Conservation (phyloP, 805 yeast species). For the Nakazawaea peltata region DNA sequence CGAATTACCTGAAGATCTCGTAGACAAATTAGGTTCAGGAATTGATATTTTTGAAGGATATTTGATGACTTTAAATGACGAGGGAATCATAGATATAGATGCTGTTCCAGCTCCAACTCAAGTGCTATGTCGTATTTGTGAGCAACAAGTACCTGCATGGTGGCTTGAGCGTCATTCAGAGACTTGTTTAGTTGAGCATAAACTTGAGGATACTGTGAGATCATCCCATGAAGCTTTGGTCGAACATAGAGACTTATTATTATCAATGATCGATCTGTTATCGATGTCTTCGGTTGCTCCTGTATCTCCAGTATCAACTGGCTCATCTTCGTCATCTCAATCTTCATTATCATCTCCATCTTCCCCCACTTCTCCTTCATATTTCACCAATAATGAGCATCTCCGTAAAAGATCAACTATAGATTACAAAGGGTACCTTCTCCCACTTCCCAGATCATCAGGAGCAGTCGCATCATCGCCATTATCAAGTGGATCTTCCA, state of each 20-base stretch:
- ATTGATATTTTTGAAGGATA: slow-evolving; percentile 76
- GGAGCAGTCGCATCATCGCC: slow-evolving; percentile 3
- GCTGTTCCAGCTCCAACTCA: slow-evolving; percentile 72
- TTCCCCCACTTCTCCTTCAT: slow-evolving; percentile 9
- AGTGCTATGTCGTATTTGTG: slow-evolving; percentile 89
- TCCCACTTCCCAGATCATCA: slow-evolving; percentile 24
- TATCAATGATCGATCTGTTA: slow-evolving; percentile 33
- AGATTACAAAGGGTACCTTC: slow-evolving; percentile 53
- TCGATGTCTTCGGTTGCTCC: slow-evolving; percentile 12
- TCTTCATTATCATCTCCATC: slow-evolving; percentile 16
- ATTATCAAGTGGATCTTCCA: slow-evolving; percentile 13
- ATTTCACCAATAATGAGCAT: slow-evolving; percentile 2
- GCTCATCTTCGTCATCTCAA: slow-evolving; percentile 18
- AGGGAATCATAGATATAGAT: slow-evolving; percentile 54
- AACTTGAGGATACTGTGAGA: slow-evolving; percentile 70
- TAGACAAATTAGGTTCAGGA: slow-evolving; percentile 83
- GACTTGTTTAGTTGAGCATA: slow-evolving; percentile 78
- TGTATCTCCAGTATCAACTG: slow-evolving; percentile 11
- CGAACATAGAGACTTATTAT: slow-evolving; percentile 57
- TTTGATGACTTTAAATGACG: slow-evolving; percentile 53
- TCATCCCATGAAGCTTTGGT: slow-evolving; percentile 63
- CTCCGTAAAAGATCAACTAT: slow-evolving; percentile 13
- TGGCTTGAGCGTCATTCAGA: slow-evolving; percentile 91
- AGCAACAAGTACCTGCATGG: slow-evolving; percentile 88
- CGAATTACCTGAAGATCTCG: slow-evolving; percentile 61